These are phyloP conservation scores for Aspergillus bombycis DNA, from an alignment of 2,329 filamentous ascomycete genomes.

Conservation along the genomic window DNA sequence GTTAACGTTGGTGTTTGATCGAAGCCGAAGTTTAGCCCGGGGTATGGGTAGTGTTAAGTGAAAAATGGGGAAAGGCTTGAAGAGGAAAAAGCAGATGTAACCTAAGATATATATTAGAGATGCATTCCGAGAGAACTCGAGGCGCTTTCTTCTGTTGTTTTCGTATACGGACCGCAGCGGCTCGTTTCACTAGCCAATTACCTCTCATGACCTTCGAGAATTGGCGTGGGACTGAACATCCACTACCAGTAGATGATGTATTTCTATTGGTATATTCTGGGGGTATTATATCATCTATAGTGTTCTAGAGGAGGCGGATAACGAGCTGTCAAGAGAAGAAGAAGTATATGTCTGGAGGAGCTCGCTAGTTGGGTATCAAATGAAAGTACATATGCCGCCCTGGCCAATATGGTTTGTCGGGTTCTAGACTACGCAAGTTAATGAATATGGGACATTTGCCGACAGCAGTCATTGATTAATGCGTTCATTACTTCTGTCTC, in stretches of 20 bases:
- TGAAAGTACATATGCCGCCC: neutral
- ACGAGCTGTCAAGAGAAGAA: neutral
- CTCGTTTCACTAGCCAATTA: neutral
- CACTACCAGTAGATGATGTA: neutral
- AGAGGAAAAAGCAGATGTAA: no score
- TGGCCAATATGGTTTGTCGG: neutral
- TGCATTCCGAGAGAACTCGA: no score
- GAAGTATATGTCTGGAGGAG: neutral
- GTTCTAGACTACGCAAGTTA: neutral
- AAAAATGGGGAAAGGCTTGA: no score
- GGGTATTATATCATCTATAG: neutral
- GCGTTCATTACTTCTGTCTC: no score
- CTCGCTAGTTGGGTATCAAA: neutral
- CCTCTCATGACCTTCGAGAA: neutral
- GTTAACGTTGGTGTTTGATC: no score
- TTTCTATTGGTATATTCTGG: neutral
- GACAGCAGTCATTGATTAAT: neutral
- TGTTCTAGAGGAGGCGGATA: neutral
- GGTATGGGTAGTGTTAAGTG: neutral
- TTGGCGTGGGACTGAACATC: neutral
- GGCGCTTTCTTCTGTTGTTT: no score
- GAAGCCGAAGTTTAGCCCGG: neutral
- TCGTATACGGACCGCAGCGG: no score
- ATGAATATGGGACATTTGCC: neutral
- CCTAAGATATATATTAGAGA: no score